Evolutionary conservation across 306 rosid species (phyloP), one percentile per base, ranked within the genome.

Genomic region (Quercus aquifolioides): DNA sequence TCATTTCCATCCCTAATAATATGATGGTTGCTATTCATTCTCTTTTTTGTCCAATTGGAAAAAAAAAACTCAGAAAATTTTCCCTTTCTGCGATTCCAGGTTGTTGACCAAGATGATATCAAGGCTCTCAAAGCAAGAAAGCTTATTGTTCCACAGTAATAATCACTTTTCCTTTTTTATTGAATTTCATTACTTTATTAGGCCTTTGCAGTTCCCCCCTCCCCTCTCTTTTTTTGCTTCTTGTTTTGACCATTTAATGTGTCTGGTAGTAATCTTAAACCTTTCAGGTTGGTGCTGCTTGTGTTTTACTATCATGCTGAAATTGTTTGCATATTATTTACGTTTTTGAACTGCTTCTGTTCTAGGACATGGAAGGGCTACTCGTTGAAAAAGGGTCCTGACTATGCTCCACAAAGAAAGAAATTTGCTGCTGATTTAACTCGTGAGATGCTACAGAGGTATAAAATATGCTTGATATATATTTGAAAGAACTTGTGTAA

Each of bases 381-480:
- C 78, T 83, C 82, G 0, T 85, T 90, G 78, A 91, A 78, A 78
- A 94, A 81, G 70, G 98, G 98, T 49, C 91, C 91, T 65, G 87
- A 78, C 73, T 94, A 94, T 86, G 98, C 98, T 21, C 97, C 97
- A 6, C 81, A 85, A 77, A 89, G 98, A 84, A 94, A 89, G 87
- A 79, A 87, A 70, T 88, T 86, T 58, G 95, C 85, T 43, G 89
- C 98, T 21, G 95, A 94, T 86, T 83, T 94, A 64, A 94, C 95
- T 51, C 88, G 98, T 19, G 97, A 94, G 15, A 91, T 83, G 82
- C 83, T 91, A 18, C 98, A 91, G 84, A 89, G 97, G 98, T 93
- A 85, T 69, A 52, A 11, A 14, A 19, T 72, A 52, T 75, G 75
- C 43, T 68, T 55, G 18, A 14, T 67, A 25, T 49, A 12, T 49